A percentile compares a stretch with the other conserved stretches of the same genome.
Evolutionary conservation across 129 eudicot genomes (phyloP).

Genomic region (Solidago caesia): DNA sequence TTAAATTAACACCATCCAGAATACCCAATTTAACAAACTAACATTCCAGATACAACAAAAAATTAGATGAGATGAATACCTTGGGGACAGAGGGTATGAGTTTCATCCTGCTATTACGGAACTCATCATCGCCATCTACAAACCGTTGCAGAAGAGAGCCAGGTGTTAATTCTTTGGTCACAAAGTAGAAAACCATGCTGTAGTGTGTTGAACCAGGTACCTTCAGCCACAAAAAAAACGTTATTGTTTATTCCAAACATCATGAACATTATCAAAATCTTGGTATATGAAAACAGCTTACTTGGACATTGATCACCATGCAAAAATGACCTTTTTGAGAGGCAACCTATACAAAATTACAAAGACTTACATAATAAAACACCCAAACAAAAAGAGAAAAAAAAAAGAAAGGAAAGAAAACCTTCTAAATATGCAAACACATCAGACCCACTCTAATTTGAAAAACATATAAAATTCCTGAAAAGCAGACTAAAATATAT

Average conservation of each 20-base stretch:
- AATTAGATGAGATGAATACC: slow-evolving; percentile 35
- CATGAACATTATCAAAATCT: slow-evolving; percentile 9
- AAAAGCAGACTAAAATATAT: background rate
- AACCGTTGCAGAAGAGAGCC: slow-evolving; percentile 93
- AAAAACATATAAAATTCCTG: background rate
- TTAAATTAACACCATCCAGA: too few species aligned
- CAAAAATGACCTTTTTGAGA: slow-evolving; percentile 85
- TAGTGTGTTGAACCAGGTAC: slow-evolving; percentile 96
- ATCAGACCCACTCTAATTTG: too few species aligned
- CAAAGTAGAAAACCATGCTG: slow-evolving; percentile 96
- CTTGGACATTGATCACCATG: slow-evolving; percentile 80
- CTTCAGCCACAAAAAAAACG: slow-evolving; percentile 37
- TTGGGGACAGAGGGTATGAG: slow-evolving; percentile 97
- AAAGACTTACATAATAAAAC: background rate
- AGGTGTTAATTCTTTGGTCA: slow-evolving; percentile 60
- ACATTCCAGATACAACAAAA: background rate
- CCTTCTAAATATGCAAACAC: background rate
- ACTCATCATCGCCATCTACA: slow-evolving; percentile 99
- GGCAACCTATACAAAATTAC: slow-evolving; percentile 64
- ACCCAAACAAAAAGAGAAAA: background rate
- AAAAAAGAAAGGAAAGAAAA: background rate
- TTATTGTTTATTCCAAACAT: slow-evolving; percentile 7
- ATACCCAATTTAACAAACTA: too few species aligned
- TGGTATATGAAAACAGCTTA: slow-evolving; percentile 42
- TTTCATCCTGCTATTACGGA: slow-evolving; percentile 91